Evolutionary conservation across 108 stramenopile species (phyloP).

Genomic region (Bacterosira constricta): DNA sequence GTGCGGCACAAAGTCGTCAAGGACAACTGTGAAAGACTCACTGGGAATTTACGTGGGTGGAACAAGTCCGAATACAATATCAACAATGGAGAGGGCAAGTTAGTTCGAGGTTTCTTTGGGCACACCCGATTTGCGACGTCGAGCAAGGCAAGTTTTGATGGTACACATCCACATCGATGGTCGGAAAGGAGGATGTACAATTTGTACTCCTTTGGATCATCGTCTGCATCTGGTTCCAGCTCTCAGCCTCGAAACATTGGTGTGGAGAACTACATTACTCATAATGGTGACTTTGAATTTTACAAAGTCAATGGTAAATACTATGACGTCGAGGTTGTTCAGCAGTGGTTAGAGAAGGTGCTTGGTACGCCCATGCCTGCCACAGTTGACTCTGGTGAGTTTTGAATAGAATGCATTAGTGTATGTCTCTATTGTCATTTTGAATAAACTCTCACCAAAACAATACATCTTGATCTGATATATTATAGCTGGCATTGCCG

Average conservation of each 20-base stretch:
- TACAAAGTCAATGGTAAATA: slow-evolving; percentile 63
- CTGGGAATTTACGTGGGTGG: slow-evolving; percentile 38
- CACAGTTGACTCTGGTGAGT: slow-evolving; percentile 59
- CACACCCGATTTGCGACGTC: slow-evolving; percentile 85
- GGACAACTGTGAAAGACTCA: slow-evolving; percentile 30
- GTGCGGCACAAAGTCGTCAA: slow-evolving; percentile 49
- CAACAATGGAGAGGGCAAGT: slow-evolving; percentile 14
- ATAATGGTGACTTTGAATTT: slow-evolving; percentile 91
- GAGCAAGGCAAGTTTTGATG: slow-evolving; percentile 70
- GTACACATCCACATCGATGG: slow-evolving; percentile 86
- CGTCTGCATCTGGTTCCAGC: neutral
- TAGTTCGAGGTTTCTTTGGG: slow-evolving; percentile 56
- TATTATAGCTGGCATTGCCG: slow-evolving; percentile 63
- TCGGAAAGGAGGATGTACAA: slow-evolving; percentile 37
- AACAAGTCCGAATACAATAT: slow-evolving; percentile 22
- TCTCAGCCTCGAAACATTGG: neutral
- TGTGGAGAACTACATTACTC: slow-evolving; percentile 78
- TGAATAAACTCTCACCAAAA: neutral
- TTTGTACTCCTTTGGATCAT: slow-evolving; percentile 14
- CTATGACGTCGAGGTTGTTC: slow-evolving; percentile 69
- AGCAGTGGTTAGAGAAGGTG: slow-evolving; percentile 66
- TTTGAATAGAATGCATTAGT: neutral
- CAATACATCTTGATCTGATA: neutral
- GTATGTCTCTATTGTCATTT: neutral
- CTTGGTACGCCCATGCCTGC: slow-evolving; percentile 55